These are phyloP conservation scores for Balakata baccata DNA, from an alignment of 345 rosid species.

Conservation along the genomic window DNA sequence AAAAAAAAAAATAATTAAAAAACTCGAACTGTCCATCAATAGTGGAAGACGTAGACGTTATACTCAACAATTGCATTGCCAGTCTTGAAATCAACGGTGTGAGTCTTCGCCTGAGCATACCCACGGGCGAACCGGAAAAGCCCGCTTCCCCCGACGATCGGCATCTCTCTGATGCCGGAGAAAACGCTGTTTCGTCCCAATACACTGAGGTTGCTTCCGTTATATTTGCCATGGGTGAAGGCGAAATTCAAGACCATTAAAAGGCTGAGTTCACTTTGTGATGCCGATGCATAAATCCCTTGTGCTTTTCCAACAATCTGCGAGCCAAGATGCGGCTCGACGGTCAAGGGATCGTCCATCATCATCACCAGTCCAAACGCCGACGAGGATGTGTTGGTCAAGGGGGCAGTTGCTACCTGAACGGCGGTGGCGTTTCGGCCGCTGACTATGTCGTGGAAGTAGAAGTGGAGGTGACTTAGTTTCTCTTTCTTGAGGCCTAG, in stretches of 20 bases:
- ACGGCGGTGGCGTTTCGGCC: constrained; percentile 16
- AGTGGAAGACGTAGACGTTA: constrained; percentile 37
- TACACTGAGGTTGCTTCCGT: constrained; percentile 26
- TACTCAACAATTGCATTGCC: constrained; percentile 32
- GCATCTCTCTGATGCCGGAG: constrained; percentile 24
- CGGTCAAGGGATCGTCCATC: constrained; percentile 28
- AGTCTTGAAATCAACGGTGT: neutral
- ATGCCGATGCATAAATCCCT: constrained; percentile 26
- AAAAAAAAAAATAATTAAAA: neutral
- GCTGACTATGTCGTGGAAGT: constrained; percentile 19
- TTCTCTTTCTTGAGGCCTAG: constrained; percentile 20
- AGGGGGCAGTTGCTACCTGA: neutral
- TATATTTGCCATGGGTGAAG: constrained; percentile 20
- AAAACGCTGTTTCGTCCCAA: constrained; percentile 22
- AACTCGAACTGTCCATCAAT: constrained; percentile 14
- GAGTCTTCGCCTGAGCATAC: constrained; percentile 33
- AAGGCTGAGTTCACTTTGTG: constrained; percentile 15
- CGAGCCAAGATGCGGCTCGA: constrained; percentile 11
- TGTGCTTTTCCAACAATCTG: constrained; percentile 26
- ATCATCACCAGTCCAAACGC: constrained; percentile 17
- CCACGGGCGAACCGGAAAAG: constrained; percentile 31
- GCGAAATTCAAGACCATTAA: constrained; percentile 25
- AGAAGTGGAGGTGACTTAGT: constrained; percentile 27
- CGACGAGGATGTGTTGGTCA: constrained; percentile 4
- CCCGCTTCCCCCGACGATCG: constrained; percentile 32